A percentile compares a stretch with the other conserved stretches of the same genome.
phyloP scores from a whole-genome alignment of 2,329 filamentous ascomycete species.

The Diplocarpon rosae region DNA sequence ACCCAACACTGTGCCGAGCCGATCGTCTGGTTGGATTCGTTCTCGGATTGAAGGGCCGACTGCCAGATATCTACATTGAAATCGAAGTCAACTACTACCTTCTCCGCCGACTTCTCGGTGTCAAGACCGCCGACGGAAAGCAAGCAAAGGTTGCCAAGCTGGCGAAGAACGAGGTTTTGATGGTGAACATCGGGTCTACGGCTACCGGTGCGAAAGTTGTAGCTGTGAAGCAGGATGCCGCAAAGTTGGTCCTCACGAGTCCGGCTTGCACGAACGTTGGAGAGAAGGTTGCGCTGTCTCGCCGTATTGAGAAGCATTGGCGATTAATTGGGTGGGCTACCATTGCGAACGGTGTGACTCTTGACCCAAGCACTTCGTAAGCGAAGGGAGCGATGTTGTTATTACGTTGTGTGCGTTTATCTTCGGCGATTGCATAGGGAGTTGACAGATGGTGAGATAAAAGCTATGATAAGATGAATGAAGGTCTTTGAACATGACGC shows the following conservation, averaged over 20 bases:
- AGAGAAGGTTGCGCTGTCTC: constrained; percentile 92
- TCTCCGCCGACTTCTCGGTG: constrained; percentile 84
- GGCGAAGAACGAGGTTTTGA: constrained; percentile 96
- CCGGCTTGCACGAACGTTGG: constrained; percentile 95
- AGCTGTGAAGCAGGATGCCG: constrained; percentile 94
- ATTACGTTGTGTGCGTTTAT: constrained; percentile 13
- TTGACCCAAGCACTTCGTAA: constrained; percentile 26
- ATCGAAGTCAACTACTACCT: constrained; percentile 99
- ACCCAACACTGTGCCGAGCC: constrained; percentile 94
- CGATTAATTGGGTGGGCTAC: constrained; percentile 87
- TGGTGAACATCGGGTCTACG: constrained; percentile 99
- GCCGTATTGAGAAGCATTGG: constrained; percentile 99
- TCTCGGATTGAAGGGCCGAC: constrained; percentile 81
- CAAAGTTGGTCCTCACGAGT: constrained; percentile 84
- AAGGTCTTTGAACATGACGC: background rate
- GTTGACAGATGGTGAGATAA: constrained; percentile 22
- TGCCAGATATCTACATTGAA: constrained; percentile 96
- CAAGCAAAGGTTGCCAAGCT: constrained; percentile 99
- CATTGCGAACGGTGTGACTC: constrained; percentile 26
- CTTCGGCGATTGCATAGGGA: constrained; percentile 5
- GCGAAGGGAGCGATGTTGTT: background rate
- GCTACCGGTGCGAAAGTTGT: constrained; percentile 96
- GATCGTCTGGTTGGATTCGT: constrained; percentile 99
- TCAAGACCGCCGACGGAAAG: constrained; percentile 96
- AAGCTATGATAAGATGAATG: constrained; percentile 13